Conservation (phyloP, 352 stramenopile species). For the Phytophthora pisi region DNA sequence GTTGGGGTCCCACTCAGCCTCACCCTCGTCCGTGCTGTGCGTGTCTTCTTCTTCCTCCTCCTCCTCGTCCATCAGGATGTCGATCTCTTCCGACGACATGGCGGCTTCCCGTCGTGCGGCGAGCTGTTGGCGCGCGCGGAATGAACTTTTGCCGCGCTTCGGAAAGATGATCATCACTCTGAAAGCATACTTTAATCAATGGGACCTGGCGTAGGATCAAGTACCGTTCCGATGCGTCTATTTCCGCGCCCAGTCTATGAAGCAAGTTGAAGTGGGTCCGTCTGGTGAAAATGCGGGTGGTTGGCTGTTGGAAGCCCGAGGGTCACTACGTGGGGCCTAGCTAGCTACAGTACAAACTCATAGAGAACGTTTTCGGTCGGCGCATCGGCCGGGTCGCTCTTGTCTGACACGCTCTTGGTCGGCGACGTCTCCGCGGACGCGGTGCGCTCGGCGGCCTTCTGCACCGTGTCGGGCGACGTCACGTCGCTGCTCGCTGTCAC, state of each 20-base stretch:
- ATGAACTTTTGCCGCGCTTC: constrained; percentile 23
- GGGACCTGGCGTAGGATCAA: not conserved
- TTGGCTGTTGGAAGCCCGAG: constrained; percentile 13
- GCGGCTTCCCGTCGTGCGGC: not conserved
- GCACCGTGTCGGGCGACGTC: constrained; percentile 24
- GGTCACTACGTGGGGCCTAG: constrained; percentile 6
- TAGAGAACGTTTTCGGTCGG: constrained; percentile 52
- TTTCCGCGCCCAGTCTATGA: not conserved
- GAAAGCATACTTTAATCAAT: constrained; percentile 15
- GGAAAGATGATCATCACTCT: constrained; percentile 42
- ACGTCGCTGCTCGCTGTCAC: constrained; percentile 6
- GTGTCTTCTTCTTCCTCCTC: not conserved
- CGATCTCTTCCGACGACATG: constrained; percentile 32
- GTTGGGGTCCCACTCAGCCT: constrained; percentile 48
- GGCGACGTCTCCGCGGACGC: constrained; percentile 16
- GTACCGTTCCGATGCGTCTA: constrained; percentile 2
- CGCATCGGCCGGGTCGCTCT: constrained; percentile 20
- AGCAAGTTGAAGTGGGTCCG: constrained; percentile 18
- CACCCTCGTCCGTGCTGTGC: constrained; percentile 20
- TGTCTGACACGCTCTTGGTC: constrained; percentile 23
- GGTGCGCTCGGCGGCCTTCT: constrained; percentile 17
- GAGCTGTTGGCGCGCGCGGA: constrained; percentile 9
- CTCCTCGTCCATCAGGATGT: constrained; percentile 17
- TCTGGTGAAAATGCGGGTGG: constrained; percentile 12
- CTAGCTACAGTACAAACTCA: constrained; percentile 66